Evolutionary conservation across 2,329 filamentous ascomycete species (phyloP), one percentile per base, ranked within the genome.

Genomic region (Calonectria fujianensis): DNA sequence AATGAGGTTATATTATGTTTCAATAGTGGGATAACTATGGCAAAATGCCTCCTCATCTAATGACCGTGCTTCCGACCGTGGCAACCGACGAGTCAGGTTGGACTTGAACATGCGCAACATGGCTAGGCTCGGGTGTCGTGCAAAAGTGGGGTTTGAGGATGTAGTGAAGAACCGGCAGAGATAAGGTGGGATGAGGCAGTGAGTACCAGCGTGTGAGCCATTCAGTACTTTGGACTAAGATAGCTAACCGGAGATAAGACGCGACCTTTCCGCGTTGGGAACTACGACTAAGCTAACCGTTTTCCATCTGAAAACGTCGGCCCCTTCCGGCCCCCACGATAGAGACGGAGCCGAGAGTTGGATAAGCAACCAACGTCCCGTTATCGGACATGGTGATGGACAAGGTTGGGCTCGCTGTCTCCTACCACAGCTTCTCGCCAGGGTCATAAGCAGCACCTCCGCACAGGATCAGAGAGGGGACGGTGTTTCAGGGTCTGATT

Each of bases 261-360:
- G 51, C n/a, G 10, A 27, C 24, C 24, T 59, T 65, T 39, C 66
- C 32, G 5, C 29, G 31, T 41, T 31, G 39, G 50, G 37, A 52
- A 39, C 24, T 8, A 20, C 5, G 2, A 7, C 6, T 11, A 35
- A 45, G 61, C n/a, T 48, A 51, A 50, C 35, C 16, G 63, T 32
- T 48, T 73, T 64, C 35, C n/a, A 29, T n/a, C 8, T 4, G 6
- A 27, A n/a, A 14, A 4, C 61, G 68, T 66, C 71, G 66, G 71
- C 71, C 66, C 71, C 65, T 73, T 61, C 71, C 71, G 71, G 64
- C 70, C 71, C 71, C 71, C 71, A 69, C 71, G 71, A 73, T 69
- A 69, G 52, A 54, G 37, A 68, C 64, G 59, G 52, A 29, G 48
- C 5, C 16, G 31, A 7, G 18, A 48, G 29, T 13, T 18, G 48